Base-by-base conservation (phyloP, 2,329 filamentous ascomycete genomes). In the Nectriaceae sp. region DNA sequence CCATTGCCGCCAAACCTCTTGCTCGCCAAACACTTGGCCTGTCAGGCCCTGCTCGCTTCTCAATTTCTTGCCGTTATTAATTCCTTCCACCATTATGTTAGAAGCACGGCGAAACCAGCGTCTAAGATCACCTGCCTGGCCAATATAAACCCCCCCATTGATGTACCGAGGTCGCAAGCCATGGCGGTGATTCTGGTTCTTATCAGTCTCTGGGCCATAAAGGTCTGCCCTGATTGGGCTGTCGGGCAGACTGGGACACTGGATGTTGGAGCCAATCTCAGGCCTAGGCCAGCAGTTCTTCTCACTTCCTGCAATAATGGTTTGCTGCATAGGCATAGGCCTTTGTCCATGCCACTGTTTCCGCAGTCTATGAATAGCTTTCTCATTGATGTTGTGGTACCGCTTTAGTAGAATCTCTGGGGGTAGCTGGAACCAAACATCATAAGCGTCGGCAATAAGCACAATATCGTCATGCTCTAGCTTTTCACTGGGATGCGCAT, bases 1-100 rank as follows among this genome's bases (percentile, higher is more conserved):
- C 51, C 51, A 52, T 73, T 72, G 63, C 77, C 61, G 63, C 59
- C 57, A 62, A 6, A 59, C 46, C 38, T 60, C 59, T 37, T 63
- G 60, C 46, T 60, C 55, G 19, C 59, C 56, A 3, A 61, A 48
- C 2, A 62, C 52, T 37, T 60, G 54, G 11, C 54, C 59, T 11
- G 55, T 47, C 19, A 59, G 45, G 20, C 57, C 59, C 40, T 63
- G 59, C 8, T 63, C 59, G 33, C 41, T 38, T 11, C 16, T 22
- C 10, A 44, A 19, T 5, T 31, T 10, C 15, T 26, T 15, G 24
- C 24, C 46, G 4, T 40, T 5, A n/a, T 16, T 3, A 11, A 48
- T 29, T 4, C 16, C 46, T 20, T 19, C 24, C 20, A 53, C 49
- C 22, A 62, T 49, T 24, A 54, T 58, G 13, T 49, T 38, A 20